Conservation (phyloP, 2,329 filamentous ascomycete genomes). For the Aspergillus fumigatiaffinis region DNA sequence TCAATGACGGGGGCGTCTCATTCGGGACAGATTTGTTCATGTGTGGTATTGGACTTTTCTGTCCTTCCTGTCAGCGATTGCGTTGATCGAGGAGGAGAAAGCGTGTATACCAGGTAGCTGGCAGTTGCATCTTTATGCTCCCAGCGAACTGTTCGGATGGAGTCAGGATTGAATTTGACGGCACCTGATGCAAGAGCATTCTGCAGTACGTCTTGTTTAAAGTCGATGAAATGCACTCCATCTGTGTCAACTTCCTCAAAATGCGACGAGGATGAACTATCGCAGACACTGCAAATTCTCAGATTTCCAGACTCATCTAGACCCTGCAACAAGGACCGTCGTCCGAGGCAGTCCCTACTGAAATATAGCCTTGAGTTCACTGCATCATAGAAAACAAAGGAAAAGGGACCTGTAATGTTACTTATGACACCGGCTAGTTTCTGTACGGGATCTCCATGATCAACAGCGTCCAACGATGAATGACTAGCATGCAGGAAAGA, state of each 20-base stretch:
- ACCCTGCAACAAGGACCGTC: constrained; percentile 69
- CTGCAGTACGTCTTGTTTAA: constrained; percentile 34
- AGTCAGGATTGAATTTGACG: constrained; percentile 11
- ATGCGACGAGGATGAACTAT: constrained; percentile 42
- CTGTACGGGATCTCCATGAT: constrained; percentile 18
- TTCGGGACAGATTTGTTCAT: constrained; percentile 41
- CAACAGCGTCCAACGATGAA: constrained; percentile 2
- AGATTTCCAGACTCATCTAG: constrained; percentile 50
- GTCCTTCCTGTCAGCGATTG: constrained; percentile 5
- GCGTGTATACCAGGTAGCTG: constrained; percentile 22
- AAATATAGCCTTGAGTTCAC: constrained; percentile 64
- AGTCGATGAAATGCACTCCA: constrained; percentile 68
- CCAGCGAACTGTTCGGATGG: constrained; percentile 28
- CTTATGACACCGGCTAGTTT: constrained; percentile 49
- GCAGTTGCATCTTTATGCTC: constrained; percentile 14
- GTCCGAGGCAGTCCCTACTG: constrained; percentile 80
- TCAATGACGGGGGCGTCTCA: constrained; percentile 25
- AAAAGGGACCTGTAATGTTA: constrained; percentile 75
- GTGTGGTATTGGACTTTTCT: constrained; percentile 42
- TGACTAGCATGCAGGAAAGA: constrained; percentile 49
- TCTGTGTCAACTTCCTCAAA: constrained; percentile 84
- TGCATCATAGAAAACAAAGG: constrained; percentile 78
- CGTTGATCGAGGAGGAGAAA: neutral
- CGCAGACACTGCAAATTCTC: constrained; percentile 68
- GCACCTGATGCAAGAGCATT: constrained; percentile 1